Conservation (phyloP, 345 rosid species). For the Streptanthus diversifolius region DNA sequence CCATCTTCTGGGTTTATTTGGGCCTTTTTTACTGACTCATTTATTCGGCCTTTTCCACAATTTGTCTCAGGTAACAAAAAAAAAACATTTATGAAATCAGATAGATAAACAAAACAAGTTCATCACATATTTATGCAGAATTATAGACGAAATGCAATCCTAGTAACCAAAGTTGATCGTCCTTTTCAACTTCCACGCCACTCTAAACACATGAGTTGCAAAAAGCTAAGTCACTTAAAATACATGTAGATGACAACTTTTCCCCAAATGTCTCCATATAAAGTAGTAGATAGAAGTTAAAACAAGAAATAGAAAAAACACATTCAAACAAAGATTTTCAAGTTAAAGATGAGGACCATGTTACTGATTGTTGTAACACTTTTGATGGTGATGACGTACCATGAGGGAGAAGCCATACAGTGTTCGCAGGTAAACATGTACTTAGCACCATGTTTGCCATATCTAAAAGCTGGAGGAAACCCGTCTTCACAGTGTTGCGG, state of each 20-base stretch:
- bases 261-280: not conserved
- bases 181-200: constrained; percentile 17
- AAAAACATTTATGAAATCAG: too few relatives aligned
- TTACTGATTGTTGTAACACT: constrained; percentile 3
- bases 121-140: not conserved
- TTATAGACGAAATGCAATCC: not conserved
- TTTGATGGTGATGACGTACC: not conserved
- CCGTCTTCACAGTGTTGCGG: constrained; percentile 24
- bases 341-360: constrained; percentile 6
- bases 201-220: constrained; percentile 31
- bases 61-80: not conserved
- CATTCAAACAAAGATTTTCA: not conserved
- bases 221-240: constrained; percentile 23
- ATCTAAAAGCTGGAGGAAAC: constrained; percentile 19
- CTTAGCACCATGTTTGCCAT: constrained; percentile 33
- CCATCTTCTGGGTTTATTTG: constrained; percentile 9
- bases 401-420: constrained; percentile 25
- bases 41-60: constrained; percentile 19
- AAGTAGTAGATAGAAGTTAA: not conserved
- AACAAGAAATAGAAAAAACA: not conserved
- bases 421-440: constrained; percentile 29
- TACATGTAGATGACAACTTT: constrained; percentile 9
- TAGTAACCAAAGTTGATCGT: too few relatives aligned
- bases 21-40: not conserved
- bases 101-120: too few relatives aligned